Percentiles rank a stretch among this genome's conserved stretches.
phyloP scores from a whole-genome alignment of 164 flowering plant genomes.

The Cinnamomum chago region DNA sequence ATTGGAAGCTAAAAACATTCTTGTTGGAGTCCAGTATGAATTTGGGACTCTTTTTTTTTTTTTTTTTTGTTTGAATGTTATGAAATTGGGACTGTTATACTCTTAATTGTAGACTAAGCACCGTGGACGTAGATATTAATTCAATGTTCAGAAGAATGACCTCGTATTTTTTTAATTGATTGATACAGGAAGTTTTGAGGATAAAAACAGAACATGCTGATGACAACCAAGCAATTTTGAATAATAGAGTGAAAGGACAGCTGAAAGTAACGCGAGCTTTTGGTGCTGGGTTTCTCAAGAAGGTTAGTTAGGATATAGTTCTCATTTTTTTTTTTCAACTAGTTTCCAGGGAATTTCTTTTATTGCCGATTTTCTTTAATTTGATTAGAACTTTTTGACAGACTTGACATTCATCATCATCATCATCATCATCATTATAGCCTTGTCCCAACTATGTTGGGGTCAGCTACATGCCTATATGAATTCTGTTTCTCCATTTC shows the following conservation, averaged over 20 bases:
- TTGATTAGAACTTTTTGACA: no score
- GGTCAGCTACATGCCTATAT: no score
- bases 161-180: not conserved
- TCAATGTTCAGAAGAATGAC: not conserved
- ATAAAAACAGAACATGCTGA: conserved; percentile 56
- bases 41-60: not conserved
- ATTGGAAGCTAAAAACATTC: not conserved
- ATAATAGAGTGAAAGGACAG: conserved; percentile 68
- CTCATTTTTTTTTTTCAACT: not conserved
- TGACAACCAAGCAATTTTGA: conserved; percentile 48
- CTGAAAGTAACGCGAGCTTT: conserved; percentile 70
- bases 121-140: not conserved
- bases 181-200: conserved; percentile 52
- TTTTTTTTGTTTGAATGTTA: not conserved
- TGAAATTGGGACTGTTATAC: not conserved
- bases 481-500: no score
- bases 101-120: not conserved
- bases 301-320: conserved; percentile 29
- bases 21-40: not conserved
- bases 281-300: conserved; percentile 64
- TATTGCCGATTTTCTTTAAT: not conserved
- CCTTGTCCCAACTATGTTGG: not conserved
- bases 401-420: not conserved
- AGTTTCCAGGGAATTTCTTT: not conserved
- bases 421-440: not conserved